Percentiles rank a stretch among this genome's conserved stretches.
Conservation (phyloP, 768 basidiomycete species). For the Porphyrellus cyaneotinctus region DNA sequence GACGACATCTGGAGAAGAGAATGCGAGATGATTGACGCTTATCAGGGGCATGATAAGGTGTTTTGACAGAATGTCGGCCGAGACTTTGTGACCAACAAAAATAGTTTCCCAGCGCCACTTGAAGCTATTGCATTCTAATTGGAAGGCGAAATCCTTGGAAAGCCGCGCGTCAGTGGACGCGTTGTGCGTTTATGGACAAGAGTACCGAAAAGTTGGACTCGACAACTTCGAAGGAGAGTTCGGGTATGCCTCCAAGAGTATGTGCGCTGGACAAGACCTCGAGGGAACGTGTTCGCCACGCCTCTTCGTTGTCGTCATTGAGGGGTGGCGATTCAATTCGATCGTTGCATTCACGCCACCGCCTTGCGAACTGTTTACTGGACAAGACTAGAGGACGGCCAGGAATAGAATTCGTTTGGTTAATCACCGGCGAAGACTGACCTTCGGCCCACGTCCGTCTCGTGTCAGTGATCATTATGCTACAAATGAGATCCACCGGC, state of each 20-base stretch:
- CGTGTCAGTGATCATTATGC: slow-evolving; percentile 68
- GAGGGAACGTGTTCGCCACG: slow-evolving; percentile 55
- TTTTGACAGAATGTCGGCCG: slow-evolving; percentile 71
- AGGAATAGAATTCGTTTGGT: slow-evolving; percentile 15
- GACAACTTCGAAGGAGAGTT: slow-evolving; percentile 55
- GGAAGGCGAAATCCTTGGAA: slow-evolving; percentile 61
- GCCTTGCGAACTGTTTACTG: slow-evolving; percentile 56
- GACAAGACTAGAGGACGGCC: slow-evolving; percentile 42
- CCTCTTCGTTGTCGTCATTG: slow-evolving; percentile 47
- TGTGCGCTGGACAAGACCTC: slow-evolving; percentile 56
- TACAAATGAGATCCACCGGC: slow-evolving; percentile 52
- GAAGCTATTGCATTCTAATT: slow-evolving; percentile 54
- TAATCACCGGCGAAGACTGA: slow-evolving; percentile 30
- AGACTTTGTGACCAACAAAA: slow-evolving; percentile 56
- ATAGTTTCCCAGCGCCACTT: slow-evolving; percentile 81
- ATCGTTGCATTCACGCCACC: slow-evolving; percentile 64
- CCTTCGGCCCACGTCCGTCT: slow-evolving; percentile 75
- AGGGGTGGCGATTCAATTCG: slow-evolving; percentile 26
- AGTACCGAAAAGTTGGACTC: slow-evolving; percentile 57
- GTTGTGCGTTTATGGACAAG: slow-evolving; percentile 3
- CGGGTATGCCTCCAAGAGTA: slow-evolving; percentile 55
- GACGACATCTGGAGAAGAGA: slow-evolving; percentile 56
- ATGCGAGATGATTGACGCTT: slow-evolving; percentile 63
- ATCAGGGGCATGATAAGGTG: slow-evolving; percentile 77
- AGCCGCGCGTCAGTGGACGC: slow-evolving; percentile 13